A percentile compares a stretch with the other conserved stretches of the same genome.
Evolutionary conservation across 768 basidiomycete species (phyloP).

Genomic region (Amanita subjunquillea): DNA sequence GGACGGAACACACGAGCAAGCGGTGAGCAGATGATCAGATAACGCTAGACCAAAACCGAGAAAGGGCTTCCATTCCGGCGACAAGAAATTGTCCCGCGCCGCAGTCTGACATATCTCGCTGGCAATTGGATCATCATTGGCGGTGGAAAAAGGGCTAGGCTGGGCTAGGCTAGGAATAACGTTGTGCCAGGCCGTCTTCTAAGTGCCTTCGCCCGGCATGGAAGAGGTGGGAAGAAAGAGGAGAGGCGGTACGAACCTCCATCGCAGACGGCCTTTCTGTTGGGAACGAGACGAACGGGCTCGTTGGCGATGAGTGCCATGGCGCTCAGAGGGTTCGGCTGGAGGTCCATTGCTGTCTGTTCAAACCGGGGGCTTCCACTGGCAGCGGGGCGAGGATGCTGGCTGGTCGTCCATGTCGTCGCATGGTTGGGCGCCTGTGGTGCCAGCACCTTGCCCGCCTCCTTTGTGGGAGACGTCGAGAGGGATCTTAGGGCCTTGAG

Average conservation of each 20-base stretch:
- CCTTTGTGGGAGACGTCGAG: conserved; percentile 18
- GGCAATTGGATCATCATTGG: too few relatives aligned
- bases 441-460: conserved; percentile 20
- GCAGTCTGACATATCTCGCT: too few relatives aligned
- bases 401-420: conserved; percentile 78
- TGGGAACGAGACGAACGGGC: conserved; percentile 73
- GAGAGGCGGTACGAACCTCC: conserved; percentile 57
- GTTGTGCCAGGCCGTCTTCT: background rate
- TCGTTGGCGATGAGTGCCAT: conserved; percentile 85
- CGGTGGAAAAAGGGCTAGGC: too few relatives aligned
- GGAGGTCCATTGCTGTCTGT: conserved; percentile 79
- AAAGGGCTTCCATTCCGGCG: background rate
- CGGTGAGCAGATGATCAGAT: background rate
- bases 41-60: background rate
- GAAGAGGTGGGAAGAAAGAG: background rate
- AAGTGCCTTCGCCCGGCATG: background rate
- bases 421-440: conserved; percentile 80
- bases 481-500: conserved; percentile 16
- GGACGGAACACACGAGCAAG: conserved; percentile 6
- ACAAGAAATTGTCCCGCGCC: too few relatives aligned
- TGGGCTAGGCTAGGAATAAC: too few relatives aligned
- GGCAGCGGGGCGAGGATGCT: conserved; percentile 55
- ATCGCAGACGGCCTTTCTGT: conserved; percentile 85
- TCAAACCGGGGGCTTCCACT: conserved; percentile 77
- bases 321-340: conserved; percentile 84